Evolutionary conservation across 441 rosid genomes (phyloP).

Genomic region (Manihot esculenta): DNA sequence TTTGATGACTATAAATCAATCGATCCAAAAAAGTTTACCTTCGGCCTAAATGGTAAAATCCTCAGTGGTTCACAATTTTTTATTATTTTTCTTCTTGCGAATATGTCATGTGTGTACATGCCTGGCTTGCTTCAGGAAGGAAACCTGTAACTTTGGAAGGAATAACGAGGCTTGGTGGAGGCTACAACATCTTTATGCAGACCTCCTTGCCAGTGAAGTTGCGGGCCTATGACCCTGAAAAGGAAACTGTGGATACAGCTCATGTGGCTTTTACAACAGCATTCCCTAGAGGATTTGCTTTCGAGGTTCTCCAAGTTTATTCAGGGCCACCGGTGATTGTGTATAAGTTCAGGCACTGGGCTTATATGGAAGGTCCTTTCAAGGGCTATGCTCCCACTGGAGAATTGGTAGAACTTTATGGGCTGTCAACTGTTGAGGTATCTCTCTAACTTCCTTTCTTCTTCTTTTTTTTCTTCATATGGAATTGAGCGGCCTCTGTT

Average conservation of each 20-base stretch:
- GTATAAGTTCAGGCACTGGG: conserved; percentile 82
- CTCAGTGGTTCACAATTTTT: too few relatives aligned
- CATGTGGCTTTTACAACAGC: conserved; percentile 48
- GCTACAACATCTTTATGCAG: conserved; percentile 54
- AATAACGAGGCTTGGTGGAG: conserved; percentile 45
- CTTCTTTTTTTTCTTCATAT: neutral
- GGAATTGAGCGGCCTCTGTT: neutral
- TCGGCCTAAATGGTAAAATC: conserved; percentile 52
- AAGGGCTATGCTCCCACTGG: conserved; percentile 61
- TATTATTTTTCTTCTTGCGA: too few relatives aligned
- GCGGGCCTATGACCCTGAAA: conserved; percentile 44
- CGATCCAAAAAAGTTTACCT: conserved; percentile 35
- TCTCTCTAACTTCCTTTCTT: neutral
- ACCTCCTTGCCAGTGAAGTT: conserved; percentile 51
- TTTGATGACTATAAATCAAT: conserved; percentile 41
- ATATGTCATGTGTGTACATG: too few relatives aligned
- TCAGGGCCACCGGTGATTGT: conserved; percentile 56
- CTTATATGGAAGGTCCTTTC: conserved; percentile 70
- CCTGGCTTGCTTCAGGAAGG: conserved; percentile 34
- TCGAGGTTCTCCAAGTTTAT: conserved; percentile 59
- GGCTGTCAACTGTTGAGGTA: conserved; percentile 46
- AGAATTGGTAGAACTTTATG: conserved; percentile 45
- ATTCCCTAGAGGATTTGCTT: conserved; percentile 60
- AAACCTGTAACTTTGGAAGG: conserved; percentile 43
- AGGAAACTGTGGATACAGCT: conserved; percentile 52